Evolutionary conservation across 2,329 filamentous ascomycete genomes (phyloP).

Genomic region (Clonostachys rosea): DNA sequence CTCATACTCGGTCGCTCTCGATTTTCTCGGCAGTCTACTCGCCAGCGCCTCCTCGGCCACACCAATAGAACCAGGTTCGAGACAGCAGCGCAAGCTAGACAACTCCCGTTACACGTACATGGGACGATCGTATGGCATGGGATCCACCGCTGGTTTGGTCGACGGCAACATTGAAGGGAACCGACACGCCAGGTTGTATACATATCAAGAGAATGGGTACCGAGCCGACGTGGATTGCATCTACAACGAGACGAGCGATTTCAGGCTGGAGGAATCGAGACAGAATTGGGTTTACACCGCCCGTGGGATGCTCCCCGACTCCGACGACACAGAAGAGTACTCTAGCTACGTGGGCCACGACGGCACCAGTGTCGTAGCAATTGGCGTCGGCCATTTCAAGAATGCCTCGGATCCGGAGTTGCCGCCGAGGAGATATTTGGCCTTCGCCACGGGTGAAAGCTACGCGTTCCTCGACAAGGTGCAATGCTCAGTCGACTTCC

Average conservation of each 20-base stretch:
- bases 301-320: neutral
- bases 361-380: neutral
- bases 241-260: slow-evolving; percentile 25
- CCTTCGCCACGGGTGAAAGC: neutral
- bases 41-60: slow-evolving; percentile 11
- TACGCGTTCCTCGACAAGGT: neutral
- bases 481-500: neutral
- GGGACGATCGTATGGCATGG: slow-evolving; percentile 17
- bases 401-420: neutral
- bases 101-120: slow-evolving; percentile 14
- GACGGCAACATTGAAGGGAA: neutral
- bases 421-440: neutral
- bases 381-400: neutral
- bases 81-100: slow-evolving; percentile 15
- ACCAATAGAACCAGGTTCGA: slow-evolving; percentile 6
- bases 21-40: slow-evolving; percentile 12
- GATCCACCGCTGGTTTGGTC: slow-evolving; percentile 13
- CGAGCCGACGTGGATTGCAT: slow-evolving; percentile 21
- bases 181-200: slow-evolving; percentile 12
- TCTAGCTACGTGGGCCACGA: neutral
- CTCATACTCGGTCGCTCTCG: slow-evolving; percentile 14
- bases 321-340: neutral
- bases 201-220: slow-evolving; percentile 25
- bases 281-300: neutral
- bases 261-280: slow-evolving; percentile 3